Conservation (phyloP, 495 filamentous ascomycete genomes). For the Sordaria brevicollis region DNA sequence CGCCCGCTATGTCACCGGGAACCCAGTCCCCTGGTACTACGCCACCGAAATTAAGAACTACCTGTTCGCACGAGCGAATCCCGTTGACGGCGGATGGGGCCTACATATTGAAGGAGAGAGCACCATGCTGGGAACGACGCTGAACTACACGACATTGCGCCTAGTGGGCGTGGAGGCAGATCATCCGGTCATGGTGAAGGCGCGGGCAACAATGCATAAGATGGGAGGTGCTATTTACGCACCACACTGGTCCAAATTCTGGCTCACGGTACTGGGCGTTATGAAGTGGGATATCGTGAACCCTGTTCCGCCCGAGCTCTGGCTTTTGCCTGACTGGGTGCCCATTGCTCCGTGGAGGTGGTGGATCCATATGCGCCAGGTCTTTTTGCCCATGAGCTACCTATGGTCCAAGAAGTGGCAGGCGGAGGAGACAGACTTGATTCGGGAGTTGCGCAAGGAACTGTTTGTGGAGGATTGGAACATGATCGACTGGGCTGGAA, state of each 20-base stretch:
- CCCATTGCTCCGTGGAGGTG: constrained; percentile 92
- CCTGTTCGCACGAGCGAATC: constrained; percentile 76
- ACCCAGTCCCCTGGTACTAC: constrained; percentile 70
- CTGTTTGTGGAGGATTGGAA: constrained; percentile 73
- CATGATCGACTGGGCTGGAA: constrained; percentile 60
- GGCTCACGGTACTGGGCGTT: constrained; percentile 75
- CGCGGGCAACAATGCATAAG: constrained; percentile 68
- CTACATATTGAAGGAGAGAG: constrained; percentile 94
- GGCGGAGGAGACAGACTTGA: constrained; percentile 60
- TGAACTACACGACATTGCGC: constrained; percentile 83
- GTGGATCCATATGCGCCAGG: constrained; percentile 96
- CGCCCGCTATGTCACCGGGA: constrained; percentile 85
- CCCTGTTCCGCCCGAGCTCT: constrained; percentile 84
- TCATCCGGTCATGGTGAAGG: constrained; percentile 77
- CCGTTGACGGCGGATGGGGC: constrained; percentile 91
- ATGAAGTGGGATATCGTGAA: constrained; percentile 89
- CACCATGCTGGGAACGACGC: constrained; percentile 76
- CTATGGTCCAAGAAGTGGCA: constrained; percentile 72
- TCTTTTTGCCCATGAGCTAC: constrained; percentile 87
- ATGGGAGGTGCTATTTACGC: constrained; percentile 76
- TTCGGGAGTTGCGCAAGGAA: constrained; percentile 66
- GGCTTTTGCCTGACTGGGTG: constrained; percentile 93
- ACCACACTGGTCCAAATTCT: constrained; percentile 95
- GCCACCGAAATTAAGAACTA: constrained; percentile 89
- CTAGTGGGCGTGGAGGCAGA: constrained; percentile 84